Evolutionary conservation across 305 asterid genomes (phyloP).

Genomic region (Solanum hybrid): DNA sequence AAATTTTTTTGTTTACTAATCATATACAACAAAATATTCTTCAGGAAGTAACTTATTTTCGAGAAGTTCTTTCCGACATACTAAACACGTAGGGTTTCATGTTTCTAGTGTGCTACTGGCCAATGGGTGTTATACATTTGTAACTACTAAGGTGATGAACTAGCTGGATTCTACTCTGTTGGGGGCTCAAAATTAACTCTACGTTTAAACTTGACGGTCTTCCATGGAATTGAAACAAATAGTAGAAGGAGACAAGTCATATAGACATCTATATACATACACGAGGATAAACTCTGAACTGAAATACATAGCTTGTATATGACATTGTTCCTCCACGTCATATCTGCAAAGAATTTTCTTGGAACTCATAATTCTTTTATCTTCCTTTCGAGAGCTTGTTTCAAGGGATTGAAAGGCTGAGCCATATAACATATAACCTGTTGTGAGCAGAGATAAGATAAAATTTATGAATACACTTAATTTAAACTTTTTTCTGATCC

Average conservation of each 20-base stretch:
- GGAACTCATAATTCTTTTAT: background rate
- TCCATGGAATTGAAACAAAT: background rate
- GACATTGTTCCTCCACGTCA: background rate
- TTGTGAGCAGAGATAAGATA: background rate
- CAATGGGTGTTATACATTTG: background rate
- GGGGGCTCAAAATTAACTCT: background rate
- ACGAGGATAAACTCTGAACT: background rate
- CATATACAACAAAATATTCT: background rate
- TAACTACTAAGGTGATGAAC: background rate
- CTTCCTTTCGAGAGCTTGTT: background rate
- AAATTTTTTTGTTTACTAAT: background rate
- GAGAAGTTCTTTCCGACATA: background rate
- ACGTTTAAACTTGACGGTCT: background rate
- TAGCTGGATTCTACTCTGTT: background rate
- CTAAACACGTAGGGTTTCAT: background rate
- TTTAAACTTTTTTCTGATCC: background rate
- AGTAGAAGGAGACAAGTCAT: background rate
- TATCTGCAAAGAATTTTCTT: background rate
- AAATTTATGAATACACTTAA: background rate
- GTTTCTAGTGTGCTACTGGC: background rate
- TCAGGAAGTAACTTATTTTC: background rate
- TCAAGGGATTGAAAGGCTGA: background rate
- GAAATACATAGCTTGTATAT: background rate
- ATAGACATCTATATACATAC: background rate
- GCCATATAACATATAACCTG: background rate